phyloP scores from a whole-genome alignment of 2,329 filamentous ascomycete species.

The Botryotinia convoluta region DNA sequence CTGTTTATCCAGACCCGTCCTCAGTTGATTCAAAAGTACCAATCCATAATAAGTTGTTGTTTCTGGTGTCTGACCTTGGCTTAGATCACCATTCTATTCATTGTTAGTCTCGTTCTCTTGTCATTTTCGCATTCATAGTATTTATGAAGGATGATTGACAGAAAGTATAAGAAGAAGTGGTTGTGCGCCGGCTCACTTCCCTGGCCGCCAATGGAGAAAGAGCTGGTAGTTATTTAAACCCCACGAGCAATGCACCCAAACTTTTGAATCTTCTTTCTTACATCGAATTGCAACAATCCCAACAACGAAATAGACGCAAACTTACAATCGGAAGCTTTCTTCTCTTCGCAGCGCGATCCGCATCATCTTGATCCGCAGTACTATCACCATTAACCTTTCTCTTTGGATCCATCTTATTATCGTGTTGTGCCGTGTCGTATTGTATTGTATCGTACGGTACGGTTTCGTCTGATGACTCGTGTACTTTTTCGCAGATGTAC shows the following conservation, averaged over 20 bases:
- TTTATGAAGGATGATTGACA: slow-evolving; percentile 5
- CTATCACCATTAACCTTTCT: slow-evolving; percentile 49
- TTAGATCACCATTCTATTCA: slow-evolving; percentile 30
- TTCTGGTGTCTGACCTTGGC: slow-evolving; percentile 56
- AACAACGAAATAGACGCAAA: slow-evolving; percentile 30
- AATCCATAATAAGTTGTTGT: slow-evolving; percentile 70
- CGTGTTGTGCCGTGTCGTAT: not conserved
- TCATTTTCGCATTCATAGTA: not conserved
- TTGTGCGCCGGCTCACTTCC: slow-evolving; percentile 27
- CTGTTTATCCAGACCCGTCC: slow-evolving; percentile 78
- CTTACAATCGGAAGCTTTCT: slow-evolving; percentile 55
- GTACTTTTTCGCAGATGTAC: not conserved
- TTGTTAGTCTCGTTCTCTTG: slow-evolving; percentile 35
- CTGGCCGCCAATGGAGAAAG: slow-evolving; percentile 30
- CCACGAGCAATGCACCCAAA: slow-evolving; percentile 17
- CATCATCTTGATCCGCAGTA: slow-evolving; percentile 48
- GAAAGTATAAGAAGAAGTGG: slow-evolving; percentile 7
- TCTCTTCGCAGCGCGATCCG: slow-evolving; percentile 56
- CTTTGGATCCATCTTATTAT: slow-evolving; percentile 45
- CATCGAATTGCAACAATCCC: slow-evolving; percentile 18
- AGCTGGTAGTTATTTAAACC: slow-evolving; percentile 19
- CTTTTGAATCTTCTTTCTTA: slow-evolving; percentile 17
- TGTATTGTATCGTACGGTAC: not conserved
- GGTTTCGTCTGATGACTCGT: not conserved
- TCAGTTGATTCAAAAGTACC: slow-evolving; percentile 71